Evolutionary conservation across 306 rosid species (phyloP).

Genomic region (Prunus salicina): DNA sequence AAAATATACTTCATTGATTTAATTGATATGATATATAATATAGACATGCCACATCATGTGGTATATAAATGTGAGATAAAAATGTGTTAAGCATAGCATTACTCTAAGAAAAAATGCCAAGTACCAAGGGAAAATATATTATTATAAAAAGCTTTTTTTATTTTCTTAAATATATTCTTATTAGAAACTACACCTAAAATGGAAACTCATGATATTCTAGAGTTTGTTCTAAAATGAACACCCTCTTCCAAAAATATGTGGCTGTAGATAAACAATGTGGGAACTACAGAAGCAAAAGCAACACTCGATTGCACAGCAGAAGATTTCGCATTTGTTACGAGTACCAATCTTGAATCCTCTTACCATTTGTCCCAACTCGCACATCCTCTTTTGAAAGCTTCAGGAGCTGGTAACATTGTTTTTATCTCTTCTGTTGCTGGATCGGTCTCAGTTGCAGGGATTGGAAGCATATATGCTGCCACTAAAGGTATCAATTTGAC

Average conservation of each 20-base stretch:
- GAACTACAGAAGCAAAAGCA: neutral
- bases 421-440: slow-evolving; percentile 37
- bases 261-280: slow-evolving; percentile 45
- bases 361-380: slow-evolving; percentile 46
- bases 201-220: too few relatives aligned
- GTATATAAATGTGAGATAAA: too few relatives aligned
- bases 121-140: too few relatives aligned
- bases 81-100: too few relatives aligned
- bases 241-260: neutral
- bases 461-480: slow-evolving; percentile 20
- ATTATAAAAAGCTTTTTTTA: too few relatives aligned
- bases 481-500: slow-evolving; percentile 31
- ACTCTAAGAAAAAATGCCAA: rapidly evolving
- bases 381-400: slow-evolving; percentile 44
- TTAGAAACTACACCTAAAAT: too few relatives aligned
- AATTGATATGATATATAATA: too few relatives aligned
- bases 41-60: too few relatives aligned
- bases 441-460: neutral
- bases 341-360: slow-evolving; percentile 37
- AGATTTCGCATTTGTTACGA: slow-evolving; percentile 30
- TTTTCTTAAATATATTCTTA: too few relatives aligned
- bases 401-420: slow-evolving; percentile 34
- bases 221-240: too few relatives aligned
- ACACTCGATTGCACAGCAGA: slow-evolving; percentile 26
- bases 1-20: too few relatives aligned